phyloP scores from a whole-genome alignment of 1,284 basidiomycete genomes.

The Abortiporus biennis region DNA sequence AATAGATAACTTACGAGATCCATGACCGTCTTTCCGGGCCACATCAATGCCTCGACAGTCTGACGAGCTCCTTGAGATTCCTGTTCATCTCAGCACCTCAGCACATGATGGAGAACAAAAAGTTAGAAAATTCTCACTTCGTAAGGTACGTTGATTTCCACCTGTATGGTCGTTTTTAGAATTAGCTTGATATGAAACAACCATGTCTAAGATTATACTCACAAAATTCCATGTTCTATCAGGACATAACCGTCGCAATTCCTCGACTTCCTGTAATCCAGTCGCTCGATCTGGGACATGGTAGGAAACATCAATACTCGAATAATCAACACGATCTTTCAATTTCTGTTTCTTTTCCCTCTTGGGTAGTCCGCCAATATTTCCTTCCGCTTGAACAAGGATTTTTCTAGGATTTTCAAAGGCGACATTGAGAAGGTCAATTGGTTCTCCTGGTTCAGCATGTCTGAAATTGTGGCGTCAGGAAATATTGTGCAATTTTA shows the following conservation, averaged over 20 bases:
- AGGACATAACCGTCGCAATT: constrained; percentile 70
- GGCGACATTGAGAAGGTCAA: constrained; percentile 93
- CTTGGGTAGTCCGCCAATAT: constrained; percentile 33
- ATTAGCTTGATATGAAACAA: not conserved
- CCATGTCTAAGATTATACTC: constrained; percentile 5
- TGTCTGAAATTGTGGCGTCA: constrained; percentile 39
- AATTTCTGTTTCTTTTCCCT: constrained; percentile 34
- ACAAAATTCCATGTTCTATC: constrained; percentile 87
- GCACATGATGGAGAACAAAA: constrained; percentile 7
- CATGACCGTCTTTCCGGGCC: constrained; percentile 83
- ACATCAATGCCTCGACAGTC: constrained; percentile 71
- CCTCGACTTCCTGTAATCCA: constrained; percentile 71
- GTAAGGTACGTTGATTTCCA: constrained; percentile 83
- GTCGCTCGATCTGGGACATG: constrained; percentile 86
- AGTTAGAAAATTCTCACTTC: constrained; percentile 40
- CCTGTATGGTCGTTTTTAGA: constrained; percentile 32
- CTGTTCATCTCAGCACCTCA: constrained; percentile 32
- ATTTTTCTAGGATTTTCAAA: constrained; percentile 89
- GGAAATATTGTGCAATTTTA: not conserved
- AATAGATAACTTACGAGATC: constrained; percentile 60
- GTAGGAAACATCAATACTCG: constrained; percentile 32
- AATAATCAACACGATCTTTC: constrained; percentile 18
- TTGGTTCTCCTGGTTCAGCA: constrained; percentile 68
- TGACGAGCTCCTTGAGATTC: constrained; percentile 58
- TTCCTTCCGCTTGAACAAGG: constrained; percentile 39